Evolutionary conservation across 805 yeast species (phyloP), one percentile per base, ranked within the genome.

Genomic region (Candida gorgasii): DNA sequence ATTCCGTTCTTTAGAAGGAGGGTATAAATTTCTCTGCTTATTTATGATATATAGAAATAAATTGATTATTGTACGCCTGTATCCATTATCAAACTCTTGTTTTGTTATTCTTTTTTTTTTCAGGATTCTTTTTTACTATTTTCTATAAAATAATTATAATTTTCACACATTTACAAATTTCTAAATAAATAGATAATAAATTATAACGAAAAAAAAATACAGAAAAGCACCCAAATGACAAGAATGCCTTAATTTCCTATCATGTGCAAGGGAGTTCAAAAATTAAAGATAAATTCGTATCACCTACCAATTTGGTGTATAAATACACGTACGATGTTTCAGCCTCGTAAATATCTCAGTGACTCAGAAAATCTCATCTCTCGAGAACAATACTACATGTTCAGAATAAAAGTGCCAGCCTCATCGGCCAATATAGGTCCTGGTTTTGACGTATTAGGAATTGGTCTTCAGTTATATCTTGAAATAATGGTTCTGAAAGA

Each of bases 341-440:
- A n/a, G n/a, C 6, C 26, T 20, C 37, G 37, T 31, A 31, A 31
- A 31, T n/a, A n/a, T 31, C 35, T 18, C 35, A 31, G 35, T 31
- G 35, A 31, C 16, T 31, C 35, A 31, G 35, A 34, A 34, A 34
- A 34, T 22, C 37, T 20, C 37, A 22, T 34, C 37, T 22, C 37
- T 34, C 37, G 35, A 31, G 35, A 31, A 31, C 24, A 3, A n/a
- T 4, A 34, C 26, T 9, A n/a, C n/a, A 34, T 34, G 37, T 24
- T 24, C 16, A 36, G 5, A 19, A 77, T 88, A 52, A 80, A 78
- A 42, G 93, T 92, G 13, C 99, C 99, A 3, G 97, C 98, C 5
- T 90, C 98, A 4, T 86, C 96, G 38, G 99, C 99, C 57, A 93
- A 93, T 57, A 92, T 93, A 40, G 99, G 99, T 7, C 99, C 99